Evolutionary conservation across 331 rosid species (phyloP), one percentile per base, ranked within the genome.

Genomic region (Dryas integrifolia): DNA sequence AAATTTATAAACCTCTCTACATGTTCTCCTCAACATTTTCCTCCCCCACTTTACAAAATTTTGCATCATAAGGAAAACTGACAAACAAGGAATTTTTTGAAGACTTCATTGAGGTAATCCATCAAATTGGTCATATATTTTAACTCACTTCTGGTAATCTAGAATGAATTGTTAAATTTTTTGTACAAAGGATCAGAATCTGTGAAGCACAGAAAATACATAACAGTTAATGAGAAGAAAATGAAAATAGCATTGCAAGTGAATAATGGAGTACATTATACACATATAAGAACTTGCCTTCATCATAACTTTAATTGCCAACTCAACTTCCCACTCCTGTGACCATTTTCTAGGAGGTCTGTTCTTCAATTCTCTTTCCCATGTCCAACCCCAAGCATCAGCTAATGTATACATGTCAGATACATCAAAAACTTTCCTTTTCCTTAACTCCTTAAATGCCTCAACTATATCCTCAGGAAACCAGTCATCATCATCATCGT

Each of bases 361-460:
- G 70, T 77, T 91, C 88, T 82, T 86, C 67, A 88, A 76, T 69
- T 94, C 89, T 80, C 58, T 88, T 70, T 89, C 98, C 98, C 98
- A 94, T 21, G 91, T 94, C 98, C 98, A 94, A 76, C 96, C 96
- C 97, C 98, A 94, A 64, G 86, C 97, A 84, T 94, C 96, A 67
- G 97, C 96, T 62, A 94, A 72, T 66, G 98, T 91, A 78, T 91
- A 91, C 98, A 94, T 91, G 83, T 94, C 98, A 38, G 92, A 82
- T 62, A 82, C 97, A 85, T 94, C 92, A 85, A 94, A 91, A 62
- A 89, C 76, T 77, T 79, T 84, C 76, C 97, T 88, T 52, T 88
- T 76, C 79, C 97, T 90, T 86, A 94, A 48, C 85, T 94, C 98
- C 81, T 89, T 83, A 77, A 94, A 94, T 76, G 98, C 98, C 85